Evolutionary conservation across 148 eudicot genomes (phyloP).

Genomic region (Agrostemma githago): DNA sequence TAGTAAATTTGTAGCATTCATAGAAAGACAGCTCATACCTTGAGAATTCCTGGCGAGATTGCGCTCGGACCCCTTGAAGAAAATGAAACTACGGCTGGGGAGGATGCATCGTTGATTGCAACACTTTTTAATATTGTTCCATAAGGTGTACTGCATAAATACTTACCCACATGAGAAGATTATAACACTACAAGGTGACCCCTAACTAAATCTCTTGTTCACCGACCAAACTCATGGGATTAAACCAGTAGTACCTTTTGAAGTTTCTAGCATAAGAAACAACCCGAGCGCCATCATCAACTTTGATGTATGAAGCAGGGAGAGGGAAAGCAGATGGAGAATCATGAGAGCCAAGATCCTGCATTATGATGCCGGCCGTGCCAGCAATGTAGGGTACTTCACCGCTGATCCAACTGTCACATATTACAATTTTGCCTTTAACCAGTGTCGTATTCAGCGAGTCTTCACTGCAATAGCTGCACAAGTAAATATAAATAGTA

Average conservation of each 20-base stretch:
- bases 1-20: not conserved
- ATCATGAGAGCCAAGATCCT: not conserved
- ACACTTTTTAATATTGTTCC: conserved; percentile 27
- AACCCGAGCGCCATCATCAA: conserved; percentile 22
- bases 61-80: conserved; percentile 32
- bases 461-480: conserved; percentile 14
- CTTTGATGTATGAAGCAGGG: conserved; percentile 25
- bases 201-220: too few species aligned
- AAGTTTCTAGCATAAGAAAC: conserved; percentile 22
- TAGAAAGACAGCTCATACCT: conserved; percentile 13
- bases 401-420: conserved; percentile 6
- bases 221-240: too few species aligned
- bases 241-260: conserved; percentile 17
- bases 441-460: conserved; percentile 23
- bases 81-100: conserved; percentile 32
- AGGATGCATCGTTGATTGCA: conserved; percentile 14
- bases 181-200: too few species aligned
- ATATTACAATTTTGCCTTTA: conserved; percentile 26
- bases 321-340: conserved; percentile 2
- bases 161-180: not conserved
- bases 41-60: conserved; percentile 21
- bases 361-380: conserved; percentile 35
- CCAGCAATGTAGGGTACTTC: conserved; percentile 16
- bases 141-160: conserved; percentile 17
- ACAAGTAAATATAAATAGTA: not conserved